Evolutionary conservation across 768 basidiomycete genomes (phyloP), one percentile per base, ranked within the genome.

Genomic region (Fibroporia radiculosa): DNA sequence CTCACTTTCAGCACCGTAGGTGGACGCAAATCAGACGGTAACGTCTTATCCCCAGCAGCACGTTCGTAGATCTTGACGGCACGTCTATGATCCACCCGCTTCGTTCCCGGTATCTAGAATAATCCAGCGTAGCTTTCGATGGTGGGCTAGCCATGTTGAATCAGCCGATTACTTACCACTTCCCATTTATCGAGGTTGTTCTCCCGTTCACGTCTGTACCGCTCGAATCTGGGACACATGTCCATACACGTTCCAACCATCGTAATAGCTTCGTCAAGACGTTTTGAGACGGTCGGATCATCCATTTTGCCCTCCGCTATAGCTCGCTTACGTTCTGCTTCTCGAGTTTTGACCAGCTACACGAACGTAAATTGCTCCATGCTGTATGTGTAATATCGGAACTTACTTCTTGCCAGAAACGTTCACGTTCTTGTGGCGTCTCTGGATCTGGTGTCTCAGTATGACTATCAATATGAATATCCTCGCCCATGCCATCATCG

Each of bases 11-110:
- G 80, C 22, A 96, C 77, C 16, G 63, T 65, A 0, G 93, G 92
- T 6, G 93, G 92, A 14, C 95, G 80, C 38, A 99, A 69, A 61
- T 99, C 95, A 0, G 90, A 92, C 2, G 95, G 93, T 0, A 96
- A 57, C 0, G 80, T 81, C 64, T 93, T 87, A 69, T 95, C 90
- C 20, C 93, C 93, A 12, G 91, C 88, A 3, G 91, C 92, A 16
- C 95, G 85, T 61, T 95, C 90, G 62, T 93, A 99, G 59, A 84
- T 85, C 59, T 97, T 96, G 35, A 98, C 95, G 0, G 93, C 93
- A 40, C 82, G 81, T 31, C 71, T 70, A 51, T 91, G 91, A 57
- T 93, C 82, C 7, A 97, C 83, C 33, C 84, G 73, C 58, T 82
- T 88, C n/a, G 85, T 89, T 10, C 82, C 83, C 14, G 84, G 82